Conservation (phyloP, 1,284 basidiomycete species). For the Malassezia slooffiae region DNA sequence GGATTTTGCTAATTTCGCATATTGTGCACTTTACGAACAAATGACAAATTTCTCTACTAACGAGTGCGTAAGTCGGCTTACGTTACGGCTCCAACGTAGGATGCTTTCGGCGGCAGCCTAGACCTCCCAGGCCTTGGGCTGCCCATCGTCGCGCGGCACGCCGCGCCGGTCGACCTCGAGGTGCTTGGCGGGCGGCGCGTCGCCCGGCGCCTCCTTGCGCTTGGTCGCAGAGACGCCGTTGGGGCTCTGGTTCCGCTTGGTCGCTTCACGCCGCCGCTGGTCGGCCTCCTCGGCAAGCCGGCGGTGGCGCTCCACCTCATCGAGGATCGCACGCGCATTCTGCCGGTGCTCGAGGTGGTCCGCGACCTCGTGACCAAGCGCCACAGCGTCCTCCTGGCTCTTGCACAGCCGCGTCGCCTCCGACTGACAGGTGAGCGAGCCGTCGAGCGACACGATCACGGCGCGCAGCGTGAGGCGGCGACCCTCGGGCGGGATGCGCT, state of each 20-base stretch:
- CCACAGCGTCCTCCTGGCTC: constrained; percentile 26
- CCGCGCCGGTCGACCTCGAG: constrained; percentile 35
- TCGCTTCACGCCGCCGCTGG: constrained; percentile 21
- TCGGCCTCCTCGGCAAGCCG: constrained; percentile 41
- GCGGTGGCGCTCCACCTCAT: constrained; percentile 43
- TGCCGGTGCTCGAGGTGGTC: constrained; percentile 29
- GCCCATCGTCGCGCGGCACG: constrained; percentile 36
- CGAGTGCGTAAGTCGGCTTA: no score
- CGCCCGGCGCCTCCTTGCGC: constrained; percentile 13
- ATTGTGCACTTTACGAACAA: no score
- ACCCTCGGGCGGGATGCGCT: constrained; percentile 20
- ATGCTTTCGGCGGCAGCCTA: no score
- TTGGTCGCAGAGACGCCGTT: no score
- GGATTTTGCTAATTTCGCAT: no score
- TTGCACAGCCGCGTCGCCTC: constrained; percentile 20
- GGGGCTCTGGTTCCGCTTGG: not conserved
- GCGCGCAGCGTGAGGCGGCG: constrained; percentile 28
- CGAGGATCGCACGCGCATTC: constrained; percentile 35
- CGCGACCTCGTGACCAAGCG: constrained; percentile 32
- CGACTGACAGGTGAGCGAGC: constrained; percentile 24
- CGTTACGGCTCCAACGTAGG: no score
- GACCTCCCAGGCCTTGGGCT: constrained; percentile 45
- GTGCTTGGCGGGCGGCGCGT: constrained; percentile 10
- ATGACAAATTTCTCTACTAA: no score
- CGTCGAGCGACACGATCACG: constrained; percentile 45